Percentiles rank a stretch among this genome's conserved stretches.
Evolutionary conservation across 495 filamentous ascomycete genomes (phyloP).

Genomic region (Astrocystis sublimbata): DNA sequence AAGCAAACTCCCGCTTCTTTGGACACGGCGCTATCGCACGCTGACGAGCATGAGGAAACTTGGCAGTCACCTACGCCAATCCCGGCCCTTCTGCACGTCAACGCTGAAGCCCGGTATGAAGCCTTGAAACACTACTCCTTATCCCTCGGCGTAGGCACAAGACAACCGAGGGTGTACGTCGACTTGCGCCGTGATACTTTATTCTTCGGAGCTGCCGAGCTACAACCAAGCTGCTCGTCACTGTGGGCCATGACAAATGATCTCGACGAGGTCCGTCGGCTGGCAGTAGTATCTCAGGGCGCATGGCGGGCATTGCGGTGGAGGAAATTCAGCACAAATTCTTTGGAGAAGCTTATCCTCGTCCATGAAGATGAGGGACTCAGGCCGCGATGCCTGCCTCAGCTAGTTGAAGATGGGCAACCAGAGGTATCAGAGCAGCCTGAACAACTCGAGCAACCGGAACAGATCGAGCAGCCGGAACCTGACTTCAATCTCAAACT

Average conservation of each 20-base stretch:
- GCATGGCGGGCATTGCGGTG: slow-evolving; percentile 30
- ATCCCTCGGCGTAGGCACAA: slow-evolving; percentile 34
- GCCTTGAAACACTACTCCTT: slow-evolving; percentile 38
- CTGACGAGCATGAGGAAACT: slow-evolving; percentile 18
- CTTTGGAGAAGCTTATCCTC: slow-evolving; percentile 29
- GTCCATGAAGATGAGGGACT: slow-evolving; percentile 29
- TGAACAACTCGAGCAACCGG: too few relatives aligned
- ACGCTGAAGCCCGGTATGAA: slow-evolving; percentile 34
- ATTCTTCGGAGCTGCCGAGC: slow-evolving; percentile 29
- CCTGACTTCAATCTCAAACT: slow-evolving; percentile 16
- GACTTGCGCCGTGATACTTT: slow-evolving; percentile 36
- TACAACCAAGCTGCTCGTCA: slow-evolving; percentile 25
- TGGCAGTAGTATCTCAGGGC: slow-evolving; percentile 32
- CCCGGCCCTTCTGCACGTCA: slow-evolving; percentile 37
- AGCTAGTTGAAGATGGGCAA: slow-evolving; percentile 27
- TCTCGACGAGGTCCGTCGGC: slow-evolving; percentile 23
- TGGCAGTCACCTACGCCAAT: slow-evolving; percentile 32
- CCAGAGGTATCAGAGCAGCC: too few relatives aligned
- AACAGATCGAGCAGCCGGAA: too few relatives aligned
- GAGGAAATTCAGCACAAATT: slow-evolving; percentile 26
- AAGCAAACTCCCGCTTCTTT: slow-evolving; percentile 23
- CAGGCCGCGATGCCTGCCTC: slow-evolving; percentile 23
- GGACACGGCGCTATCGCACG: slow-evolving; percentile 23
- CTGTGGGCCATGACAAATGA: slow-evolving; percentile 28
- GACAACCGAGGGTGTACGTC: slow-evolving; percentile 36